Evolutionary conservation across 495 filamentous ascomycete genomes (phyloP).

Genomic region (Penicillium coffeae): DNA sequence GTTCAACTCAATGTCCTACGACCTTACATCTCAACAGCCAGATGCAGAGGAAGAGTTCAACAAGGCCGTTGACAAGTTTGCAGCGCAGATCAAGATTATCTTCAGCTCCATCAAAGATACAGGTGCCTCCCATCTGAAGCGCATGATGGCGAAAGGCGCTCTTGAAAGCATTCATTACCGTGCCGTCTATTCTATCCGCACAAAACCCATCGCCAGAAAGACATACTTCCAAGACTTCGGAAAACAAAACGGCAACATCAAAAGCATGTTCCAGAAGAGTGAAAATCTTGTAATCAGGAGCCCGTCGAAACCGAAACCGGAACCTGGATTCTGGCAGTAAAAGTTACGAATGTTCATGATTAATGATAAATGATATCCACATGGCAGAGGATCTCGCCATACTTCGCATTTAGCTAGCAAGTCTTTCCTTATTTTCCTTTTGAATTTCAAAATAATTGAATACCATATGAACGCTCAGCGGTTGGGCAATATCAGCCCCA

Average conservation of each 20-base stretch:
- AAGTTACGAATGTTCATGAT: neutral
- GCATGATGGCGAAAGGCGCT: conserved; percentile 68
- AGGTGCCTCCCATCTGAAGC: conserved; percentile 65
- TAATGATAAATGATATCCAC: too few relatives aligned
- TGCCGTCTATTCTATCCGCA: conserved; percentile 65
- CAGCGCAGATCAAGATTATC: conserved; percentile 58
- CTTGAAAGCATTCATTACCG: conserved; percentile 70
- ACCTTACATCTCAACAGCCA: conserved; percentile 23
- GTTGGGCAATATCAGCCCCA: conserved; percentile 8
- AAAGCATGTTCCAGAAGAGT: neutral
- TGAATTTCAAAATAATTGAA: too few relatives aligned
- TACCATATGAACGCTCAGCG: conserved; percentile 27
- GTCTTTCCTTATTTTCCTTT: too few relatives aligned
- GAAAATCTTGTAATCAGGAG: neutral
- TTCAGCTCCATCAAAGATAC: conserved; percentile 70
- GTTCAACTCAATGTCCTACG: conserved; percentile 58
- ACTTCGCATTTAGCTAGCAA: too few relatives aligned
- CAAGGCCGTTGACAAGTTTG: conserved; percentile 61
- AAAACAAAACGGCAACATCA: conserved; percentile 18
- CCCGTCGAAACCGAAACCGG: neutral
- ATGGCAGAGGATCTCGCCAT: too few relatives aligned
- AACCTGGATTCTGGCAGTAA: neutral
- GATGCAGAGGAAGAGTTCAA: conserved; percentile 58
- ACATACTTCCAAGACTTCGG: conserved; percentile 48
- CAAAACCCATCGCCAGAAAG: conserved; percentile 56